Base-by-base conservation (phyloP, 2,329 filamentous ascomycete genomes). In the Colletotrichum falcatum region DNA sequence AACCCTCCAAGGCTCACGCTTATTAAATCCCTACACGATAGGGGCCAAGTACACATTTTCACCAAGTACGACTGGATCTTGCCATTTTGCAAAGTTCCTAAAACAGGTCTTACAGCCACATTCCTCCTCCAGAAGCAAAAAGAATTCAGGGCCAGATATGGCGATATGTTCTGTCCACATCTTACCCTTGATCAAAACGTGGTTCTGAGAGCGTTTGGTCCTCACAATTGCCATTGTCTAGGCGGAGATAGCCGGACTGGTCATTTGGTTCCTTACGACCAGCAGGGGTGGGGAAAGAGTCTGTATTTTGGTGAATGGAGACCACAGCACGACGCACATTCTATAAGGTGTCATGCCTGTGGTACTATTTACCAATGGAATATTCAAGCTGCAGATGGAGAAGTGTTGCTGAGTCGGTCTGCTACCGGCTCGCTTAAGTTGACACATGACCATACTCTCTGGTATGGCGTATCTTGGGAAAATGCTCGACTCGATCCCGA, bases 321-420 rank as follows among this genome's bases (percentile, higher is more conserved):
- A 1, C 3, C 8, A 9, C 18, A 20, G 1, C 42, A 44, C 18
- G 20, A 1, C 1, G 3, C n/a, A 48, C 46, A 49, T 48, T 5
- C 0, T 6, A 3, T 28, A 18, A 4, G 2, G 12, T 49, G 46
- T 28, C 3, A 1, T 8, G 5, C 5, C 2, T 49, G 46, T 16
- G 1, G 0, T 3, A 28, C 46, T 5, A 1, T 0, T 3, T 26
- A 49, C 23, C 0, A 0, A 0, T 49, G 46, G 46, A 7, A 18
- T 0, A 49, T 23, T 23, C 3, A 0, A 49, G 5, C n/a, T n/a
- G n/a, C n/a, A n/a, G 6, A 18, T 4, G 5, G 46, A 16, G 11
- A 49, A 7, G 12, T 49, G 1, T 16, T 16, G 16, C 14, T 49
- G 5, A 7, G 0, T 6, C 23, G 46, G 2, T 0, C 1, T 3